Evolutionary conservation across 331 rosid species (phyloP).

Genomic region (Pyracantha coccinea): DNA sequence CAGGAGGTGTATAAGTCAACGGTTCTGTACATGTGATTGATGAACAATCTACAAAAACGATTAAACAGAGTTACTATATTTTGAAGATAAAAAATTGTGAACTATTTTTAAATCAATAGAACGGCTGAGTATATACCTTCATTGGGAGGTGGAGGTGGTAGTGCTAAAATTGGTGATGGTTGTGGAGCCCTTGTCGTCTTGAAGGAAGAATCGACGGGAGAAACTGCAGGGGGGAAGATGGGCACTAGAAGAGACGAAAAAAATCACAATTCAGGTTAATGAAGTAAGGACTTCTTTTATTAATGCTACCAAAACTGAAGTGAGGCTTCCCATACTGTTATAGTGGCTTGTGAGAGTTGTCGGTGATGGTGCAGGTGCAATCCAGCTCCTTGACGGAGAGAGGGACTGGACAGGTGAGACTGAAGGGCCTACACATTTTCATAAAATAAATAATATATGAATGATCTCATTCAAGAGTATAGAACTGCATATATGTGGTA

Average conservation of each 20-base stretch:
- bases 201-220: conserved; percentile 55
- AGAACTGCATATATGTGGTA: background rate
- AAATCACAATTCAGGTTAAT: background rate
- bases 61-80: conserved; percentile 13
- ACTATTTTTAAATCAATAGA: background rate
- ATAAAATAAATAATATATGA: background rate
- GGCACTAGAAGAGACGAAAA: conserved; percentile 42
- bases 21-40: conserved; percentile 71
- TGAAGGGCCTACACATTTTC: conserved; percentile 36
- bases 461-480: background rate
- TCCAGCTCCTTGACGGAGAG: conserved; percentile 33
- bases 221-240: conserved; percentile 39
- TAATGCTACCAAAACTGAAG: conserved; percentile 8
- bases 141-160: conserved; percentile 94
- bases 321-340: conserved; percentile 39
- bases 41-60: conserved; percentile 57
- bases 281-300: conserved; percentile 1
- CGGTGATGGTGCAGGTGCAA: conserved; percentile 53
- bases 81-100: background rate
- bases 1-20: conserved; percentile 69
- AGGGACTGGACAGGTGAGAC: conserved; percentile 40
- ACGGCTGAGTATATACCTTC: conserved; percentile 36
- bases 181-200: conserved; percentile 46
- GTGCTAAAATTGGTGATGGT: conserved; percentile 47
- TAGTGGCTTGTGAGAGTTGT: conserved; percentile 28